Conservation (phyloP, 352 stramenopile species). For the Phytophthora colocasiae region DNA sequence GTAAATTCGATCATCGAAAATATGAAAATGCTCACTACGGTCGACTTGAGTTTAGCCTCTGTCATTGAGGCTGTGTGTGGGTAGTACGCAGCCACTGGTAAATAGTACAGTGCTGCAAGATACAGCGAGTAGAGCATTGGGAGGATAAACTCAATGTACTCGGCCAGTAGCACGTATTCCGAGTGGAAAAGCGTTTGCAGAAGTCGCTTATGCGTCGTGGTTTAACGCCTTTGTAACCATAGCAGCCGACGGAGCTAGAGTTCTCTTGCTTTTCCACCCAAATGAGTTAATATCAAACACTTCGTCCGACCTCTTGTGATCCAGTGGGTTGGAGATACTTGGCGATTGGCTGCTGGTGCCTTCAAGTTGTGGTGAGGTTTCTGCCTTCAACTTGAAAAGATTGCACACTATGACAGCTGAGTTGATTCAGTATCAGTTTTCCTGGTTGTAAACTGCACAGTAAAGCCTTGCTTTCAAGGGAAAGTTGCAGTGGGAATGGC, state of each 20-base stretch:
- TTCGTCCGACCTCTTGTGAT: no score
- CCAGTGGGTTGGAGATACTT: no score
- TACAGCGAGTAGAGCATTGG: slow-evolving; percentile 18
- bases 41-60: background rate
- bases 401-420: no score
- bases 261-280: no score
- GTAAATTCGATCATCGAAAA: slow-evolving; percentile 24
- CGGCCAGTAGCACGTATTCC: slow-evolving; percentile 24
- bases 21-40: background rate
- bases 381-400: no score
- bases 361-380: no score
- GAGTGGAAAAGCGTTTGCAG: slow-evolving; percentile 2
- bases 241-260: no score
- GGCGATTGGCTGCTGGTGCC: no score
- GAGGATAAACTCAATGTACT: slow-evolving; percentile 22
- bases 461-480: background rate
- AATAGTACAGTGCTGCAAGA: slow-evolving; percentile 3
- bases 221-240: no score
- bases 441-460: background rate
- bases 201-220: no score
- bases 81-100: slow-evolving; percentile 25
- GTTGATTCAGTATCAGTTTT: no score
- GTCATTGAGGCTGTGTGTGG: slow-evolving; percentile 19
- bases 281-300: no score
- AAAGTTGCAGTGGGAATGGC: background rate